Conservation (phyloP, 2,329 filamentous ascomycete genomes). For the Sclerotinia spermophila region DNA sequence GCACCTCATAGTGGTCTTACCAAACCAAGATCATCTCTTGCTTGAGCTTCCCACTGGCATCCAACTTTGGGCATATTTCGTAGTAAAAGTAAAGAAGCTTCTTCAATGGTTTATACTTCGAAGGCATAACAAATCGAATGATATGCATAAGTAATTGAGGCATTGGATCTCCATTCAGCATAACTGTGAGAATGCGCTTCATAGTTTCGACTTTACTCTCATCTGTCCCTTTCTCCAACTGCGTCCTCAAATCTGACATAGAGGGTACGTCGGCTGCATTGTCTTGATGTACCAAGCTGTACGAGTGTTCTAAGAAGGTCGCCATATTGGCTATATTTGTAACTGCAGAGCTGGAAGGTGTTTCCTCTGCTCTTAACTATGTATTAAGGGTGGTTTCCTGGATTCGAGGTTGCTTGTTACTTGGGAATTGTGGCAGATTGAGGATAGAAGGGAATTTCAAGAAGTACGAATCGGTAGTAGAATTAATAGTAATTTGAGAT, state of each 20-base stretch:
- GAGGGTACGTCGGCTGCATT: constrained; percentile 90
- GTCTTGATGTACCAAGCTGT: constrained; percentile 97
- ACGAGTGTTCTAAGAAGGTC: constrained; percentile 89
- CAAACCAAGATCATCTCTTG: constrained; percentile 99
- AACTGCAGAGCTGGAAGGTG: constrained; percentile 24
- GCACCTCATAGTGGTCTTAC: constrained; percentile 48
- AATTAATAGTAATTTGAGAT: constrained; percentile 25
- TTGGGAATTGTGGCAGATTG: constrained; percentile 18
- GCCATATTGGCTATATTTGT: constrained; percentile 64
- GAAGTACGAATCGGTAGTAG: constrained; percentile 19
- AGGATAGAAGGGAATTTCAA: constrained; percentile 19
- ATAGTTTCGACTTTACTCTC: constrained; percentile 92
- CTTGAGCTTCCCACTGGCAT: constrained; percentile 89
- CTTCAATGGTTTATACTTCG: constrained; percentile 93
- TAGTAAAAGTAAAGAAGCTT: constrained; percentile 99
- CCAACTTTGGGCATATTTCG: constrained; percentile 96
- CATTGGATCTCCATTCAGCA: constrained; percentile 98
- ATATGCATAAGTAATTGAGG: constrained; percentile 97
- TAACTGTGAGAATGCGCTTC: constrained; percentile 93
- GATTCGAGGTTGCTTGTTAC: constrained; percentile 21
- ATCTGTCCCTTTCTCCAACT: constrained; percentile 91
- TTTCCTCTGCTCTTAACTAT: constrained; percentile 25
- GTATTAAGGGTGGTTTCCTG: constrained; percentile 22
- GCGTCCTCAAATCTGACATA: constrained; percentile 84
- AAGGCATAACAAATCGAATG: constrained; percentile 99